phyloP scores from a whole-genome alignment of 2,329 filamentous ascomycete species.

The Paraphoma sp. region DNA sequence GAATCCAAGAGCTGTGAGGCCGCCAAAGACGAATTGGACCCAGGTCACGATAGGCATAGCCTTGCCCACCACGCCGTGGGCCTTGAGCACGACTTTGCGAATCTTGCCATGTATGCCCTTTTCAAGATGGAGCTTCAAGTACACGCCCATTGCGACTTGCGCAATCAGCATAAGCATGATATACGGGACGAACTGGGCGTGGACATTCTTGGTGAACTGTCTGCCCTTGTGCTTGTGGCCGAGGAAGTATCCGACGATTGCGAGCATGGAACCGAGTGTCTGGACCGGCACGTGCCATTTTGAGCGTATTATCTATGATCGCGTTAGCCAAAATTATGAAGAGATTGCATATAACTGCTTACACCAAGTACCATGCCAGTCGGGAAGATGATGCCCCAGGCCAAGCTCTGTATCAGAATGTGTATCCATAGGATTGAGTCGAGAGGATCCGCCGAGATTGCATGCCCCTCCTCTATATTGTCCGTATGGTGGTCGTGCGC shows the following conservation, averaged over 20 bases:
- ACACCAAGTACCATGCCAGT: constrained; percentile 94
- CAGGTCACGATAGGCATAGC: constrained; percentile 84
- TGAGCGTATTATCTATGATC: constrained; percentile 77
- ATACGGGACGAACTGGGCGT: constrained; percentile 79
- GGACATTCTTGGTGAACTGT: constrained; percentile 75
- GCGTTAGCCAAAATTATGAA: constrained; percentile 2
- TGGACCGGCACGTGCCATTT: constrained; percentile 95
- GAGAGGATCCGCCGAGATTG: constrained; percentile 45
- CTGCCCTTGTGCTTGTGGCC: constrained; percentile 90
- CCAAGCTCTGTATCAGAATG: constrained; percentile 84
- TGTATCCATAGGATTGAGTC: constrained; percentile 92
- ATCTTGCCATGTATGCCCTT: constrained; percentile 82
- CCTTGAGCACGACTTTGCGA: constrained; percentile 71
- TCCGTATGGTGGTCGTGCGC: constrained; percentile 52
- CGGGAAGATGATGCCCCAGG: constrained; percentile 92
- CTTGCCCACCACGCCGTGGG: constrained; percentile 85
- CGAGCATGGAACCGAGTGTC: constrained; percentile 74
- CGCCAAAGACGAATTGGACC: constrained; percentile 95
- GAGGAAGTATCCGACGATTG: constrained; percentile 85
- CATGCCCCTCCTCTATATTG: constrained; percentile 48
- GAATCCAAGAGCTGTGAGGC: constrained; percentile 90
- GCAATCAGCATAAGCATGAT: constrained; percentile 79
- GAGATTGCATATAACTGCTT: constrained; percentile 46
- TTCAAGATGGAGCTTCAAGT: constrained; percentile 88
- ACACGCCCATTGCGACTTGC: constrained; percentile 82